phyloP scores from a whole-genome alignment of 768 basidiomycete species.

The Hygrophorus pudorinus region DNA sequence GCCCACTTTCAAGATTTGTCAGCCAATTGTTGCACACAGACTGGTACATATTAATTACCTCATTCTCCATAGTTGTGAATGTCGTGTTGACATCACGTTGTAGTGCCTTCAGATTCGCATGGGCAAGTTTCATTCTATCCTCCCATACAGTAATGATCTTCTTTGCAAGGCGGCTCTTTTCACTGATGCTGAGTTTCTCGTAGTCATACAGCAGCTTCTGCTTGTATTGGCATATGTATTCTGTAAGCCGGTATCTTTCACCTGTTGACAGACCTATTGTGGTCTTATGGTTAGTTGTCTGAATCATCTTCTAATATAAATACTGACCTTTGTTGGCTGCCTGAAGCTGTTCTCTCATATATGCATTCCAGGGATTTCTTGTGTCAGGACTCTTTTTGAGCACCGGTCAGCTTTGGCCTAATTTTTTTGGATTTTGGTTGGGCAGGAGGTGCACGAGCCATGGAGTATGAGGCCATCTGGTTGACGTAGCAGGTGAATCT shows the following conservation, averaged over 20 bases:
- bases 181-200: background rate
- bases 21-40: background rate
- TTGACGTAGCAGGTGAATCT: too few species aligned
- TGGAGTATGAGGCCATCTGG: background rate
- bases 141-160: background rate
- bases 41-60: background rate
- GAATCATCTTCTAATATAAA: too few species aligned
- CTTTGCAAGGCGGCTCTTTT: background rate
- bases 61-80: background rate
- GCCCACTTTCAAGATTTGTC: background rate
- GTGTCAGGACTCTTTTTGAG: background rate
- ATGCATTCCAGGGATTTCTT: slow-evolving; percentile 3
- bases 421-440: background rate
- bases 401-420: background rate
- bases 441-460: background rate
- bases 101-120: background rate
- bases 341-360: background rate
- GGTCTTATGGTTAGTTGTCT: too few species aligned
- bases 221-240: background rate
- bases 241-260: background rate
- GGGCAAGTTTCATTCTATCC: background rate
- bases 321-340: background rate
- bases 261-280: background rate
- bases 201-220: background rate
- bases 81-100: slow-evolving; percentile 2